Evolutionary conservation across 169 alveolate species (phyloP).

Genomic region (Cryptosporidium meleagridis): DNA sequence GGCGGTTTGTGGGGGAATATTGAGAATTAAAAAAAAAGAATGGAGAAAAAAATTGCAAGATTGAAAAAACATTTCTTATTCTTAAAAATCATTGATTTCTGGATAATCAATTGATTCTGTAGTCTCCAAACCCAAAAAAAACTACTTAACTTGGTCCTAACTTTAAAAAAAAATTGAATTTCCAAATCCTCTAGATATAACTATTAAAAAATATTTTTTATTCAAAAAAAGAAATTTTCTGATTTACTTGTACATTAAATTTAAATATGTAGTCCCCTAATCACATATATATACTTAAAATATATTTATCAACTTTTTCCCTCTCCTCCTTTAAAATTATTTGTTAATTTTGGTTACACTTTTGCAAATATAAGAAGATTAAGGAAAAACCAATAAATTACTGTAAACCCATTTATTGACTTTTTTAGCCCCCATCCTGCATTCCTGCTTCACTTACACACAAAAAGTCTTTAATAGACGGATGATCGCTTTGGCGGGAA

Average conservation of each 20-base stretch:
- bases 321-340: not conserved
- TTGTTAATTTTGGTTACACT: not conserved
- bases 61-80: too few relatives aligned
- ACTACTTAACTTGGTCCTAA: not conserved
- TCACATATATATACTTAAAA: too few relatives aligned
- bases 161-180: too few relatives aligned
- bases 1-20: not conserved
- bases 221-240: not conserved
- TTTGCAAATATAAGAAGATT: not conserved
- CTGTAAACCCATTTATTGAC: not conserved
- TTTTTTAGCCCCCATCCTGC: not conserved
- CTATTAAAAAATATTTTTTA: not conserved
- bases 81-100: not conserved
- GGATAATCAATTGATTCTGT: too few relatives aligned
- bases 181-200: not conserved
- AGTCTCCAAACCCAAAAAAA: not conserved
- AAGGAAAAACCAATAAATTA: not conserved
- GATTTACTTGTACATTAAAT: not conserved
- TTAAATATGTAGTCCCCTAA: not conserved
- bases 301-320: too few relatives aligned
- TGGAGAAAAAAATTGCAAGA: not conserved
- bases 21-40: not conserved
- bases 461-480: conserved; percentile 13
- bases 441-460: not conserved
- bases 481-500: not conserved